Percentiles rank a stretch among this genome's conserved stretches.
Evolutionary conservation across 108 stramenopile genomes (phyloP).

Genomic region (Pseudonitzschia pungens): DNA sequence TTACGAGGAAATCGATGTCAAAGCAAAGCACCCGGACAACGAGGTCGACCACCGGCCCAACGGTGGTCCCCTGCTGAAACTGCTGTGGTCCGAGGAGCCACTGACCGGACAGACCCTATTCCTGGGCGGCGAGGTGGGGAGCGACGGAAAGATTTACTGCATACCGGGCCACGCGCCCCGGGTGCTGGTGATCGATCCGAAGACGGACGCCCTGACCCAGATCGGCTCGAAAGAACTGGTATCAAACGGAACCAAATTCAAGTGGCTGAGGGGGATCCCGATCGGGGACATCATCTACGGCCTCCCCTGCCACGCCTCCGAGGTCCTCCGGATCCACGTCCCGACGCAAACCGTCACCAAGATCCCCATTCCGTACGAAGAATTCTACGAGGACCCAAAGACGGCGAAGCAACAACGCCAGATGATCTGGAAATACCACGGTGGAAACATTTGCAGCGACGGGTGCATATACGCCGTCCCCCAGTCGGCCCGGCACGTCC

Average conservation of each 20-base stretch:
- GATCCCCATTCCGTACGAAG: slow-evolving; percentile 69
- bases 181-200: slow-evolving; percentile 69
- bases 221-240: slow-evolving; percentile 66
- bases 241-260: slow-evolving; percentile 49
- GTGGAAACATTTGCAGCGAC: slow-evolving; percentile 67
- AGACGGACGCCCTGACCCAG: slow-evolving; percentile 43
- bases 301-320: slow-evolving; percentile 80
- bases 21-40: slow-evolving; percentile 32
- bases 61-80: slow-evolving; percentile 39
- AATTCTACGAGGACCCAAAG: slow-evolving; percentile 39
- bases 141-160: slow-evolving; percentile 75
- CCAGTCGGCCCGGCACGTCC: slow-evolving; percentile 62
- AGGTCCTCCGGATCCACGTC: slow-evolving; percentile 70
- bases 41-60: slow-evolving; percentile 38
- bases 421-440: slow-evolving; percentile 84
- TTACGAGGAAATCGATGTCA: slow-evolving; percentile 4
- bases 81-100: slow-evolving; percentile 42
- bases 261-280: slow-evolving; percentile 84
- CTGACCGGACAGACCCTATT: slow-evolving; percentile 57
- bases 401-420: slow-evolving; percentile 41
- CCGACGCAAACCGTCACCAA: slow-evolving; percentile 54
- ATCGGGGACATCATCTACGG: slow-evolving; percentile 76
- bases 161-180: slow-evolving; percentile 77
- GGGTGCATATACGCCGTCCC: slow-evolving; percentile 87
- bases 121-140: slow-evolving; percentile 76